A percentile compares a stretch with the other conserved stretches of the same genome.
Conservation (phyloP, 768 basidiomycete species). For the Mrakia gelida region DNA sequence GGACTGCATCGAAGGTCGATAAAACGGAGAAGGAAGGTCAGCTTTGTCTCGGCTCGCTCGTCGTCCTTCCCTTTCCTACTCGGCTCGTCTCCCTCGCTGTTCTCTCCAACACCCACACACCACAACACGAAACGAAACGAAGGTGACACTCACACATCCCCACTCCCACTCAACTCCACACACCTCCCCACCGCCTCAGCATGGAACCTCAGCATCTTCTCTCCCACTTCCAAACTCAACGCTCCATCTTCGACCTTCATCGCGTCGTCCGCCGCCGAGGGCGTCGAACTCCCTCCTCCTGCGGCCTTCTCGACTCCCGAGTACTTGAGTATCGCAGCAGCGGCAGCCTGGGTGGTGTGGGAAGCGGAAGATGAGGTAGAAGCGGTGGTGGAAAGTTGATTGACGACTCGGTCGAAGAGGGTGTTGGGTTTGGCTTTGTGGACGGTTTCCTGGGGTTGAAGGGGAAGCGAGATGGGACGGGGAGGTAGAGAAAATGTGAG, state of each 20-base stretch:
- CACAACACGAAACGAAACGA: neutral
- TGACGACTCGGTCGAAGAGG: slow-evolving; percentile 86
- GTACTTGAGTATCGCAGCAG: slow-evolving; percentile 75
- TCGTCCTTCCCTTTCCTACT: no score
- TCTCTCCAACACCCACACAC: no score
- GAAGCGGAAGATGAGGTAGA: slow-evolving; percentile 38
- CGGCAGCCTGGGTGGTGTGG: slow-evolving; percentile 75
- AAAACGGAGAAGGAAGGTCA: slow-evolving; percentile 8
- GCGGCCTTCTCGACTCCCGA: slow-evolving; percentile 58
- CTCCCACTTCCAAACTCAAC: slow-evolving; percentile 68
- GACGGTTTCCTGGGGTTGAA: slow-evolving; percentile 44
- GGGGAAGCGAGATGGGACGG: neutral
- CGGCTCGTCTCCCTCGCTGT: no score
- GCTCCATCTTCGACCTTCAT: slow-evolving; percentile 69
- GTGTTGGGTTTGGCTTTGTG: slow-evolving; percentile 56
- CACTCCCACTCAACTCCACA: slow-evolving; percentile 74
- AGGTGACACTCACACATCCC: slow-evolving; percentile 76
- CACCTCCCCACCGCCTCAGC: slow-evolving; percentile 94
- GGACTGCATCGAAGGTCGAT: slow-evolving; percentile 53
- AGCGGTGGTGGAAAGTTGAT: slow-evolving; percentile 71
- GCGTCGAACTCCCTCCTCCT: slow-evolving; percentile 45
- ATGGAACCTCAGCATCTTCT: slow-evolving; percentile 94
- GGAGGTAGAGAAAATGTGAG: neutral
- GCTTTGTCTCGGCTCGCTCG: neutral
- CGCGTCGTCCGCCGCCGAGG: slow-evolving; percentile 40